Evolutionary conservation across 164 flowering plant species (phyloP).

Genomic region (Sedum album): DNA sequence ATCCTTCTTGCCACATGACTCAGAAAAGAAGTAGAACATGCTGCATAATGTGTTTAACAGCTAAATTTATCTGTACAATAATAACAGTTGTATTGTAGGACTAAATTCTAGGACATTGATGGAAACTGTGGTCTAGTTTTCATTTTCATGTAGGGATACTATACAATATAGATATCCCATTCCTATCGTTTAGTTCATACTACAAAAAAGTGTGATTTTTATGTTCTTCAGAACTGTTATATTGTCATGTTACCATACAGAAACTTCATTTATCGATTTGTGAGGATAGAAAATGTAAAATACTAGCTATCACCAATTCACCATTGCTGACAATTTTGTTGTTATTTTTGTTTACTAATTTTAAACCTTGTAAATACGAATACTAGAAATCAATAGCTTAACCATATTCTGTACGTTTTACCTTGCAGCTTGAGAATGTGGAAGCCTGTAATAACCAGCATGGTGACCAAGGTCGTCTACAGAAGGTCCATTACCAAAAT

Average conservation of each 20-base stretch:
- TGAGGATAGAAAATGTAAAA: no score
- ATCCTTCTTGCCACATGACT: slow-evolving; percentile 45
- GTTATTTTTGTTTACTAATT: not conserved
- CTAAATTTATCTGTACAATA: not conserved
- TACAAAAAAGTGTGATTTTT: no score
- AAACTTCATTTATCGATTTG: no score
- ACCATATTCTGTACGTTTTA: slow-evolving; percentile 9
- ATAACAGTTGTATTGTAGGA: not conserved
- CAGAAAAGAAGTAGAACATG: slow-evolving; percentile 91
- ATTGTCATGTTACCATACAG: no score
- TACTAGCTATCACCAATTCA: no score
- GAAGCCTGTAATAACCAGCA: slow-evolving; percentile 38
- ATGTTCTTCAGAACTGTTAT: no score
- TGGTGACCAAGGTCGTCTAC: slow-evolving; percentile 32
- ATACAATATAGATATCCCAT: no score
- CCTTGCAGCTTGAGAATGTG: slow-evolving; percentile 28
- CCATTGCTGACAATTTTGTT: no score
- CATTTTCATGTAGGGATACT: not conserved
- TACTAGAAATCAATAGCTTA: not conserved
- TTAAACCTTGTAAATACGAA: not conserved
- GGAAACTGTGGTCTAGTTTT: not conserved
- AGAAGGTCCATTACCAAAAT: slow-evolving; percentile 18
- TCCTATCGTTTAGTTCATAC: no score
- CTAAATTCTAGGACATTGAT: not conserved
- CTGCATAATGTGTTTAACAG: slow-evolving; percentile 23